Conservation (phyloP, 306 rosid genomes). For the Elaeagnus macrophylla region DNA sequence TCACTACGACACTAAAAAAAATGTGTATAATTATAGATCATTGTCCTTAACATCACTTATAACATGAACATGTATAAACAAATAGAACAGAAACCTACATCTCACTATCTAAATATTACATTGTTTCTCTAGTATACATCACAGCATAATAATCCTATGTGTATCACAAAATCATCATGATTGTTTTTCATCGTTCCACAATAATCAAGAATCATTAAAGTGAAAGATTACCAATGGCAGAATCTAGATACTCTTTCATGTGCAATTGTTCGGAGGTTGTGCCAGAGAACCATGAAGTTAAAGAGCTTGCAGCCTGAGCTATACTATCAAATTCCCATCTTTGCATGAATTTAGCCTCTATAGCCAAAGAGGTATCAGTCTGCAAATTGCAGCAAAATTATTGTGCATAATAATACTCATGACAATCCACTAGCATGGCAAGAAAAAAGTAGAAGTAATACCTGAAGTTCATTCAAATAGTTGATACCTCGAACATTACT, state of each 20-base stretch:
- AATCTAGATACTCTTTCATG: constrained; percentile 59
- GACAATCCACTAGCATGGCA: constrained; percentile 12
- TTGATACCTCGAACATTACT: constrained; percentile 71
- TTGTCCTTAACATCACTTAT: too few relatives aligned
- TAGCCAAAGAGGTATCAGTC: constrained; percentile 84
- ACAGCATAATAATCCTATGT: background rate
- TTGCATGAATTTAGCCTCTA: constrained; percentile 69
- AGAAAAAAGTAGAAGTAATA: constrained; percentile 15
- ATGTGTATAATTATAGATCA: too few relatives aligned
- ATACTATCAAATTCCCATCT: constrained; percentile 98
- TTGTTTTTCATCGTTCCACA: background rate
- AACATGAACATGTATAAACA: too few relatives aligned
- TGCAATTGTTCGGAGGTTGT: constrained; percentile 44
- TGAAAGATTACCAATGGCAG: constrained; percentile 44
- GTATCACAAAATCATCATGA: background rate
- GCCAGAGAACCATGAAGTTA: constrained; percentile 85
- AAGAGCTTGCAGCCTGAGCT: constrained; percentile 65
- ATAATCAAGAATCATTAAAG: background rate
- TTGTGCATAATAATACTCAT: constrained; percentile 9
- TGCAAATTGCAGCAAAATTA: constrained; percentile 29
- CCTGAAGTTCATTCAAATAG: constrained; percentile 97
- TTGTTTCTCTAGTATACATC: background rate
- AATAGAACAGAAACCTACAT: background rate
- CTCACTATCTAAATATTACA: background rate
- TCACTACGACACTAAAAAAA: too few relatives aligned